Conservation (phyloP, 2,329 filamentous ascomycete species). For the Penicillium brasilianum region DNA sequence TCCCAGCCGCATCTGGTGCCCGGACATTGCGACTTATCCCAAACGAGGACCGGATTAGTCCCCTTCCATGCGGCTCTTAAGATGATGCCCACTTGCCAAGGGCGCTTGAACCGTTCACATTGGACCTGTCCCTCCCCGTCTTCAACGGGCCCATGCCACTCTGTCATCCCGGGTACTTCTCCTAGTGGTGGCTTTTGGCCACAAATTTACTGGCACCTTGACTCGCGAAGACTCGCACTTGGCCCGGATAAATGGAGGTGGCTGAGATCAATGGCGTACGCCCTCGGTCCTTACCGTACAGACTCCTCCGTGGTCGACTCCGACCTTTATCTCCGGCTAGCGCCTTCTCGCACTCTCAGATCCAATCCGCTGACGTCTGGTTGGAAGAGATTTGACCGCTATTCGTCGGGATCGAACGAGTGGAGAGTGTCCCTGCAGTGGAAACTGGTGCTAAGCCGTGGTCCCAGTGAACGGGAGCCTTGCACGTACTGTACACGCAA, state of each 20-base stretch:
- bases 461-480: no score
- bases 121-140: not conserved
- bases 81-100: constrained; percentile 11
- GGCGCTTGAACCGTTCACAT: not conserved
- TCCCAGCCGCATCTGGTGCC: constrained; percentile 5
- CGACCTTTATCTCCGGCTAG: not conserved
- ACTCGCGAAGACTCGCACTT: not conserved
- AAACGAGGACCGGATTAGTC: constrained; percentile 11
- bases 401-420: not conserved
- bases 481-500: no score
- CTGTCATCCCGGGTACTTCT: not conserved
- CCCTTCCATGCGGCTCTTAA: constrained; percentile 30
- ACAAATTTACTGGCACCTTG: not conserved
- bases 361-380: not conserved
- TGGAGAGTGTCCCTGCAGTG: not conserved
- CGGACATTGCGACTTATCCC: constrained; percentile 18
- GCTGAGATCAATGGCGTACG: not conserved
- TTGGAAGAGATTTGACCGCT: not conserved
- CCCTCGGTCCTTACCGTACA: not conserved
- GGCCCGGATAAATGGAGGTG: not conserved
- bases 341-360: not conserved
- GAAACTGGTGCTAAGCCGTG: not conserved
- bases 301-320: not conserved
- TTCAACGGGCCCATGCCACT: not conserved
- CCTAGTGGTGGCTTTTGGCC: not conserved